These are phyloP conservation scores for Angomonas ambiguus DNA, from an alignment of 208 protist genomes.

Conservation along the genomic window DNA sequence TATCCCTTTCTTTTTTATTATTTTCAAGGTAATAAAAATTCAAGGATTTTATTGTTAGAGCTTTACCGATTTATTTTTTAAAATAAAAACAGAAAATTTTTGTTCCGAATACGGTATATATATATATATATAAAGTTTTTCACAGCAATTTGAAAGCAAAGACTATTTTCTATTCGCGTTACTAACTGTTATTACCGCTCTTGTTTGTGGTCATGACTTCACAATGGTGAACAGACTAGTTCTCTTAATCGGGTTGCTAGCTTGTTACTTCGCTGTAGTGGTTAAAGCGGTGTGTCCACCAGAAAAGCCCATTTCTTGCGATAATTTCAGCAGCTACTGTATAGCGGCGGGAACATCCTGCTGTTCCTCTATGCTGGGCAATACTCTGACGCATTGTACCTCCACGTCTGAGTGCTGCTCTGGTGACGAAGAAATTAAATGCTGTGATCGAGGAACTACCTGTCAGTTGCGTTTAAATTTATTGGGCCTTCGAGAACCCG, in stretches of 20 bases:
- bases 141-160: too few species aligned
- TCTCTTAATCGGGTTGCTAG: too few species aligned
- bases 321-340: neutral
- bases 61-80: constrained; percentile 1
- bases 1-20: neutral
- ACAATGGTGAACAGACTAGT: too few species aligned
- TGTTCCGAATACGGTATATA: too few species aligned
- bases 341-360: neutral
- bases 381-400: neutral
- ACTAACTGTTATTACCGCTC: too few species aligned
- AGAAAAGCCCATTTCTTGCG: neutral
- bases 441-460: neutral
- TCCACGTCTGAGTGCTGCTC: neutral
- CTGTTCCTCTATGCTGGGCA: neutral
- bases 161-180: too few species aligned
- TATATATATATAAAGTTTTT: too few species aligned
- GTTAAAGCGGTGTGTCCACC: too few species aligned
- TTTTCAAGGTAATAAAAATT: neutral
- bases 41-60: neutral
- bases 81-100: too few species aligned
- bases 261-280: too few species aligned
- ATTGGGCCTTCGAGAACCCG: neutral
- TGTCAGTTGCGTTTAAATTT: neutral
- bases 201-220: too few species aligned
- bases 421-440: neutral